phyloP scores from a whole-genome alignment of 495 filamentous ascomycete species.

The Neurospora sp. region DNA sequence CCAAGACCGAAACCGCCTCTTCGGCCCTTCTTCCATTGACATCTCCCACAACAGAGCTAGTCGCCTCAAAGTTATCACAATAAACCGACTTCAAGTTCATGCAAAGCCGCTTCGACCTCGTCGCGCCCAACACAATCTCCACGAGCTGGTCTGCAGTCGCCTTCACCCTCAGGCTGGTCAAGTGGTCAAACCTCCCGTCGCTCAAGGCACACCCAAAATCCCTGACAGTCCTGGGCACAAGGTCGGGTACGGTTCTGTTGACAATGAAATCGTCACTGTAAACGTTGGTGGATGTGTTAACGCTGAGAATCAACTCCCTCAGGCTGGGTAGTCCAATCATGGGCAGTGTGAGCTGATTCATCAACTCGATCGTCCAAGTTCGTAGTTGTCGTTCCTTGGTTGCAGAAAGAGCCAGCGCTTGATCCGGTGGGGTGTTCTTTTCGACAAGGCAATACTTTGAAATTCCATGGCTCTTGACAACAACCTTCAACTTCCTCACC shows the following conservation, averaged over 20 bases:
- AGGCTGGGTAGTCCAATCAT: not conserved
- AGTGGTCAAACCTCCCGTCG: not conserved
- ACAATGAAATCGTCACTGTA: not conserved
- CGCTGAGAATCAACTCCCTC: not conserved
- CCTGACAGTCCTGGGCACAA: not conserved
- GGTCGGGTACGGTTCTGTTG: not conserved
- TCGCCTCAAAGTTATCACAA: not conserved
- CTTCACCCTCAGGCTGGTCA: not conserved
- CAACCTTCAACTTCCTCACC: not conserved
- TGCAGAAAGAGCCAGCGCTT: not conserved
- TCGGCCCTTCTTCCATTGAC: not conserved
- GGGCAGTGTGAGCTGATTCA: not conserved
- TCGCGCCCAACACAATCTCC: not conserved
- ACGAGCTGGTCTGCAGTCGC: not conserved
- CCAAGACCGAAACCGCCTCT: not conserved
- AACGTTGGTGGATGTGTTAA: not conserved
- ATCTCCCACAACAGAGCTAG: not conserved
- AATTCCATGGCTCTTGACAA: not conserved
- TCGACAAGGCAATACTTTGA: not conserved
- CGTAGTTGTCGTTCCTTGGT: not conserved
- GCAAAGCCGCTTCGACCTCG: not conserved
- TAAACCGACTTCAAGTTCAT: not conserved
- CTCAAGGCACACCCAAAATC: not conserved
- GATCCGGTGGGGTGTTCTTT: not conserved
- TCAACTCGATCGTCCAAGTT: not conserved